A percentile compares a stretch with the other conserved stretches of the same genome.
phyloP scores from a whole-genome alignment of 441 rosid genomes.

The Lepidium campestre region DNA sequence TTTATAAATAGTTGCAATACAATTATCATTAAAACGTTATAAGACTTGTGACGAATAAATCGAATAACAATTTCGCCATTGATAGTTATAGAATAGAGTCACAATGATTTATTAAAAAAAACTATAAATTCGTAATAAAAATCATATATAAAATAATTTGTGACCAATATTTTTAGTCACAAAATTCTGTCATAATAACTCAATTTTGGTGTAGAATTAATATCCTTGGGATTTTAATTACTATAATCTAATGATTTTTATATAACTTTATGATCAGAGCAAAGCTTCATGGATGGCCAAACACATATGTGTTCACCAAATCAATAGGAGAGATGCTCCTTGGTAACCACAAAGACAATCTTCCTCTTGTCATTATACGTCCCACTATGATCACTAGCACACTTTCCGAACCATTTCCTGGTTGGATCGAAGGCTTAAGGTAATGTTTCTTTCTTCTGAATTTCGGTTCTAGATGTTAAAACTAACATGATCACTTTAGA shows the following conservation, averaged over 20 bases:
- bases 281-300: constrained; percentile 56
- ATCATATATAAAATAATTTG: too few species aligned
- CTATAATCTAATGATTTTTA: neutral
- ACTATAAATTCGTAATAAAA: too few species aligned
- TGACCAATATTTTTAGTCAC: too few species aligned
- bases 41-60: too few species aligned
- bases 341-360: constrained; percentile 23
- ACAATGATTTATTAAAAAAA: too few species aligned
- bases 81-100: too few species aligned
- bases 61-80: too few species aligned
- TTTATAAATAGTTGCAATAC: too few species aligned
- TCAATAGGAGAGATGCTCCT: constrained; percentile 62
- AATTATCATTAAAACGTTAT: too few species aligned
- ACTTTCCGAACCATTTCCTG: constrained; percentile 45
- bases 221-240: neutral
- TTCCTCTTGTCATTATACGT: constrained; percentile 40
- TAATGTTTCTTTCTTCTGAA: neutral
- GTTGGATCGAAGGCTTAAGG: constrained; percentile 30
- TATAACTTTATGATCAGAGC: constrained; percentile 31
- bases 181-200: too few species aligned
- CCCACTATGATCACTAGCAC: constrained; percentile 54
- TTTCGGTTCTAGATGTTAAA: neutral
- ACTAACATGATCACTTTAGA: too few species aligned
- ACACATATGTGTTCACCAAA: constrained; percentile 59
- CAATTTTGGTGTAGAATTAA: too few species aligned